Conservation (phyloP, 306 rosid species). For the Hippophae tibetana region DNA sequence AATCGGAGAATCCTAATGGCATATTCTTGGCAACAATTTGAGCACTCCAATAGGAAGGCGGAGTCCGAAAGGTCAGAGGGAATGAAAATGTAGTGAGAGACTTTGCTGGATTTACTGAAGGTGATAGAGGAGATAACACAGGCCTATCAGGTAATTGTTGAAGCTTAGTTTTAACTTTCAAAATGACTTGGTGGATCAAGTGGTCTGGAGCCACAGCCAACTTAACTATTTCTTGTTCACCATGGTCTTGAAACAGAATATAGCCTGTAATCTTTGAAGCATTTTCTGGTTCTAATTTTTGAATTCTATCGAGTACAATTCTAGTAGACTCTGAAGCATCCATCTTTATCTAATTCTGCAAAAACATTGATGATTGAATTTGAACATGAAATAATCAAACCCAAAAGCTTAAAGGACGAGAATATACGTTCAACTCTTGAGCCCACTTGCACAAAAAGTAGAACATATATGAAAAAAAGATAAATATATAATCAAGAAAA, state of each 20-base stretch:
- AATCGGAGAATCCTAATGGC: constrained; percentile 26
- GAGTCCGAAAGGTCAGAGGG: constrained; percentile 18
- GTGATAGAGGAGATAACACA: constrained; percentile 21
- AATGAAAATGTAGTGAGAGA: constrained; percentile 27
- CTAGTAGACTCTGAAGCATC: constrained; percentile 52
- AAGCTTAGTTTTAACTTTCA: constrained; percentile 35
- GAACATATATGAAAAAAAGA: too few relatives aligned
- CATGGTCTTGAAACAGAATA: constrained; percentile 44
- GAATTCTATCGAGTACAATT: constrained; percentile 36
- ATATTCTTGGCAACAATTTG: constrained; percentile 22
- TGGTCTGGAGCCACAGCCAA: constrained; percentile 53
- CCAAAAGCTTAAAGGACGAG: not conserved
- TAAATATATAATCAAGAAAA: too few relatives aligned
- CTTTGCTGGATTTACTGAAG: constrained; percentile 3
- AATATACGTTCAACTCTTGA: not conserved
- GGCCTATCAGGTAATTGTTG: constrained; percentile 22
- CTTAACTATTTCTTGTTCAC: constrained; percentile 38
- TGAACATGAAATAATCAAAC: not conserved
- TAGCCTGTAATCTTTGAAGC: constrained; percentile 47
- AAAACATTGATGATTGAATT: not conserved
- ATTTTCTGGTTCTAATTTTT: constrained; percentile 49
- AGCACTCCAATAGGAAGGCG: constrained; percentile 35
- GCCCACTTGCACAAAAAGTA: too few relatives aligned
- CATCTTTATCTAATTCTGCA: constrained; percentile 39
- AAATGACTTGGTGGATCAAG: constrained; percentile 30